A percentile compares a stretch with the other conserved stretches of the same genome.
These are phyloP conservation scores for Parsonsia alboflavescens DNA, from an alignment of 257 asterid genomes.

Conservation along the genomic window DNA sequence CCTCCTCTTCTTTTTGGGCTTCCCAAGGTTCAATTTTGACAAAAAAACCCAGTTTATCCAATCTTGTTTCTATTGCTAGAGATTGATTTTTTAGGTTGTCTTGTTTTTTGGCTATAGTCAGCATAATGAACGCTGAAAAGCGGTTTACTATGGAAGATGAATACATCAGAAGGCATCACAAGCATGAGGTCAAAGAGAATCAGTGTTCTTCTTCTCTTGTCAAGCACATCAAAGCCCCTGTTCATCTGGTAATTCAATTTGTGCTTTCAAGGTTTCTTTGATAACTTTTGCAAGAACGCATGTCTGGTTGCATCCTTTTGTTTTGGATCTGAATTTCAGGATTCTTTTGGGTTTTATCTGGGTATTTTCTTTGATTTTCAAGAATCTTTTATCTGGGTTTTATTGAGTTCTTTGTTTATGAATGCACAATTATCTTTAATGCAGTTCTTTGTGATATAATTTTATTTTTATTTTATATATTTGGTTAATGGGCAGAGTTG, in stretches of 20 bases:
- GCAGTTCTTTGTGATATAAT: background rate
- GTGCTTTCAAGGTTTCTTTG: background rate
- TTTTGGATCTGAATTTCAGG: constrained; percentile 2
- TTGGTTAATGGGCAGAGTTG: background rate
- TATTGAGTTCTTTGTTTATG: background rate
- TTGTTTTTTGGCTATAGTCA: constrained; percentile 14
- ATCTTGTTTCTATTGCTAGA: background rate
- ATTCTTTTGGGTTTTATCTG: background rate
- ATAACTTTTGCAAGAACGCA: background rate
- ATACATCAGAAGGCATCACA: constrained; percentile 66
- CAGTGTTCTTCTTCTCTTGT: constrained; percentile 77
- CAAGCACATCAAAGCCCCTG: constrained; percentile 83
- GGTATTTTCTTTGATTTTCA: constrained; percentile 3
- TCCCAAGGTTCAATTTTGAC: background rate
- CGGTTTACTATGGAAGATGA: constrained; percentile 50
- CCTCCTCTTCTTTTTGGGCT: background rate
- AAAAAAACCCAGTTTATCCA: background rate
- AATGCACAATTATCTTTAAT: background rate
- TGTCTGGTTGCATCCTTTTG: background rate
- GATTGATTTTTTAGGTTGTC: background rate
- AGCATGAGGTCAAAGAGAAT: constrained; percentile 56
- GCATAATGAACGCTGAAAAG: constrained; percentile 31
- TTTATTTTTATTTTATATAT: background rate
- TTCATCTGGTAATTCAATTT: constrained; percentile 55
- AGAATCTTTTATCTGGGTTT: too few relatives aligned